Conservation (phyloP, 1,284 basidiomycete species). For the Kwoniella shivajii region DNA sequence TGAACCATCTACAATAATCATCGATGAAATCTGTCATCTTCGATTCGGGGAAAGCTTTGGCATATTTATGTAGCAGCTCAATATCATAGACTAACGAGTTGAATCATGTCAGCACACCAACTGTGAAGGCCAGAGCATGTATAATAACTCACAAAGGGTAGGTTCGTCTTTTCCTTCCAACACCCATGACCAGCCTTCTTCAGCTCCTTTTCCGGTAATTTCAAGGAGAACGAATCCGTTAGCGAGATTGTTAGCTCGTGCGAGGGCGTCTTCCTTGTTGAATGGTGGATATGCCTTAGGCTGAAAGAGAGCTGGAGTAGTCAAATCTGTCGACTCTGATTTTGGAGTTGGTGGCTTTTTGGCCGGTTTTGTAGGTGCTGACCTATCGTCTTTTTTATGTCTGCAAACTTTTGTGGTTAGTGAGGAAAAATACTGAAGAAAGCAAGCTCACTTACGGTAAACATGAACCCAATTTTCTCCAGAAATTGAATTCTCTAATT, state of each 20-base stretch:
- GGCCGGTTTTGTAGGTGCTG: neutral
- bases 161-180: slow-evolving; percentile 75
- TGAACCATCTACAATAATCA: slow-evolving; percentile 69
- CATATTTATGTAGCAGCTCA: slow-evolving; percentile 65
- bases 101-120: slow-evolving; percentile 8
- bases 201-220: slow-evolving; percentile 33
- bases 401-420: neutral
- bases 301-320: slow-evolving; percentile 27
- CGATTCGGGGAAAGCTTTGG: slow-evolving; percentile 67
- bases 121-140: slow-evolving; percentile 1
- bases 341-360: slow-evolving; percentile 1
- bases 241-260: slow-evolving; percentile 51
- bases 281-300: slow-evolving; percentile 56
- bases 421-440: neutral
- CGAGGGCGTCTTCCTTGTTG: slow-evolving; percentile 48
- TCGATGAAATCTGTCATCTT: slow-evolving; percentile 64
- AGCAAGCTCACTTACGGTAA: slow-evolving; percentile 5
- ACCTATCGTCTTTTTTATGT: slow-evolving; percentile 5
- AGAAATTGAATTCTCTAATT: slow-evolving; percentile 47
- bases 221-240: slow-evolving; percentile 51
- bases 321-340: slow-evolving; percentile 4
- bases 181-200: slow-evolving; percentile 57
- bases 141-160: slow-evolving; percentile 62
- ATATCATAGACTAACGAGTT: slow-evolving; percentile 72
- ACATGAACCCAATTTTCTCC: slow-evolving; percentile 38